Percentiles rank a stretch among this genome's conserved stretches.
These are phyloP conservation scores for Naganishia antarctica DNA, from an alignment of 768 basidiomycete species.

Conservation along the genomic window DNA sequence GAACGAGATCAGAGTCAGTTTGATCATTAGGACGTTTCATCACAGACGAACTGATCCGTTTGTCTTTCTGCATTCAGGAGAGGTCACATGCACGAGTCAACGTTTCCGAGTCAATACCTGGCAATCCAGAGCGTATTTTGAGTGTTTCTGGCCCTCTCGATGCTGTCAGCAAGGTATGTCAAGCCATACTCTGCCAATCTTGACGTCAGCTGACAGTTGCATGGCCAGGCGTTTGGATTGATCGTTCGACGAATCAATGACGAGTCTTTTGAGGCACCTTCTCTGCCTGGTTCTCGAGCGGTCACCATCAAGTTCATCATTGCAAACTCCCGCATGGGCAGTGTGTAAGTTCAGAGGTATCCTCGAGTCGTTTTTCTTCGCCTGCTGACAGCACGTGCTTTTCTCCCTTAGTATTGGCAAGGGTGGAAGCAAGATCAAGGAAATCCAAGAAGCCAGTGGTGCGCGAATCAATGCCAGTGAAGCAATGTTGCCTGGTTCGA, in stretches of 20 bases:
- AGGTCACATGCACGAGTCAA: conserved; percentile 94
- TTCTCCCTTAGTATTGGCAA: conserved; percentile 66
- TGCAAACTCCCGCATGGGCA: conserved; percentile 98
- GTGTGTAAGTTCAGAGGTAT: conserved; percentile 55
- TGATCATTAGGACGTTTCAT: neutral
- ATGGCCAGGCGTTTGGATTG: conserved; percentile 82
- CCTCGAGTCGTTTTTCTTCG: neutral
- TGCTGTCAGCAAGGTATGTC: conserved; percentile 88
- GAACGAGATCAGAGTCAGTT: conserved; percentile 84
- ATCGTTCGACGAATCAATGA: conserved; percentile 99
- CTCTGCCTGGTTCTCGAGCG: conserved; percentile 93
- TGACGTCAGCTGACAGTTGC: neutral
- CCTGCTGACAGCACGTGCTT: neutral
- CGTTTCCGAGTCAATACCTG: conserved; percentile 97
- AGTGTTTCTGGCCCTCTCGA: conserved; percentile 94
- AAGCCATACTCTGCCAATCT: neutral
- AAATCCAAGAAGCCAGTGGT: conserved; percentile 97
- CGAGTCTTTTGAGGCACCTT: conserved; percentile 95
- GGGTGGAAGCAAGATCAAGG: conserved; percentile 95
- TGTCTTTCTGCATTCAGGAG: conserved; percentile 33
- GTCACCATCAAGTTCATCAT: conserved; percentile 99
- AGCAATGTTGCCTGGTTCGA: conserved; percentile 98
- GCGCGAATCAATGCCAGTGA: conserved; percentile 94
- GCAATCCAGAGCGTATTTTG: conserved; percentile 97
- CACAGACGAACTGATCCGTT: neutral